Conservation (phyloP, 306 rosid genomes). For the Vigna hirtella region DNA sequence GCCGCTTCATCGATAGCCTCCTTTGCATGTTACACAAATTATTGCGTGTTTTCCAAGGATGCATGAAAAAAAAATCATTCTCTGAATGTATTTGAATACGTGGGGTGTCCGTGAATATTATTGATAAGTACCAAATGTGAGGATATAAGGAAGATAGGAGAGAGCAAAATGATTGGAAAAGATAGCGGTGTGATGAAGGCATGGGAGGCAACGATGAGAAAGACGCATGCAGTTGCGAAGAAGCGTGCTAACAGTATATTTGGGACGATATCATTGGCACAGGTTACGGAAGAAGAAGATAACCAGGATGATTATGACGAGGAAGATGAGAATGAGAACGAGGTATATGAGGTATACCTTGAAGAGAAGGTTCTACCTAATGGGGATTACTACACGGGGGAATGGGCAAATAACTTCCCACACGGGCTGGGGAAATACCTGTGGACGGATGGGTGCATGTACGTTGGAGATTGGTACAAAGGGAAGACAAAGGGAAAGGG, state of each 20-base stretch:
- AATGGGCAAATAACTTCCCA: slow-evolving; percentile 81
- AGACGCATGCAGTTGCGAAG: slow-evolving; percentile 79
- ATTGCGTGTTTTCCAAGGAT: slow-evolving; percentile 13
- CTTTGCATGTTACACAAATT: slow-evolving; percentile 22
- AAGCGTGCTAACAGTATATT: slow-evolving; percentile 86
- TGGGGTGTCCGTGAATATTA: slow-evolving; percentile 28
- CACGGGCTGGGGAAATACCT: slow-evolving; percentile 85
- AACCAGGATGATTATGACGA: slow-evolving; percentile 25
- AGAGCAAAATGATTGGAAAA: slow-evolving; percentile 62
- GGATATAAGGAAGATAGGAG: neutral
- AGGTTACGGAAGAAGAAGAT: slow-evolving; percentile 45
- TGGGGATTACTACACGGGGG: slow-evolving; percentile 88
- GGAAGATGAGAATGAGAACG: slow-evolving; percentile 43
- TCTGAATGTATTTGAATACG: slow-evolving; percentile 39
- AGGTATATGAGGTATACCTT: slow-evolving; percentile 47
- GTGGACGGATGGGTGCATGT: slow-evolving; percentile 94
- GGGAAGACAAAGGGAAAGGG: slow-evolving; percentile 87
- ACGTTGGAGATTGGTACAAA: slow-evolving; percentile 78
- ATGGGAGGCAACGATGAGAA: slow-evolving; percentile 92
- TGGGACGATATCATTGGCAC: slow-evolving; percentile 54
- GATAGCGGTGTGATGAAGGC: slow-evolving; percentile 83
- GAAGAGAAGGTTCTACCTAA: slow-evolving; percentile 80
- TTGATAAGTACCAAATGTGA: slow-evolving; percentile 16
- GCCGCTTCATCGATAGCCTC: neutral
- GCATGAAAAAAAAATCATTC: slow-evolving; percentile 1